Conservation (phyloP, 345 rosid species). For the Mercurialis annua region DNA sequence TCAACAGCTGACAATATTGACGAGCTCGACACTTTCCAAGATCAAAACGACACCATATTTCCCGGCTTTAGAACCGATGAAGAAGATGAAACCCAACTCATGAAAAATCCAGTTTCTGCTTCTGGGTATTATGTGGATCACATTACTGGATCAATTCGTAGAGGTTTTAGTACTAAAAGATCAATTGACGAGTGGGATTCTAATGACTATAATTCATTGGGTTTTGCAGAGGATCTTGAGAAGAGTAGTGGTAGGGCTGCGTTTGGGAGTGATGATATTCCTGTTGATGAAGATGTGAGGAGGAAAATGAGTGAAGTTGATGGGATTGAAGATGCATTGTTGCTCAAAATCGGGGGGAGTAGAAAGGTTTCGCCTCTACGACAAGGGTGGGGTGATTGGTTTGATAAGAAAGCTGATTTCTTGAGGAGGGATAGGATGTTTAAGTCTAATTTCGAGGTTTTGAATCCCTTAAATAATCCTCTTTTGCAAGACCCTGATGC, state of each 20-base stretch:
- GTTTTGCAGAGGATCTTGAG: conserved; percentile 24
- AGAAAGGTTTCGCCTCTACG: conserved; percentile 64
- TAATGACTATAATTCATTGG: conserved; percentile 51
- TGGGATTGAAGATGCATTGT: conserved; percentile 66
- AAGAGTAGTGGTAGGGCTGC: conserved; percentile 39
- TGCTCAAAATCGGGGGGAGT: conserved; percentile 58
- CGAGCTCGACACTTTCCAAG: conserved; percentile 71
- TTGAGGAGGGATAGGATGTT: conserved; percentile 86
- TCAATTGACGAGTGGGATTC: conserved; percentile 93
- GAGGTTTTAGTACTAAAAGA: conserved; percentile 52
- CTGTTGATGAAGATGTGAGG: conserved; percentile 69
- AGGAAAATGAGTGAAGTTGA: conserved; percentile 59
- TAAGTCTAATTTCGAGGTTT: conserved; percentile 61
- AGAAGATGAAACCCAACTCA: conserved; percentile 30
- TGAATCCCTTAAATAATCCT: conserved; percentile 81
- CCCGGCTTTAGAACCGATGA: conserved; percentile 28
- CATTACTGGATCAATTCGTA: conserved; percentile 52
- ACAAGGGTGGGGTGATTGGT: conserved; percentile 97
- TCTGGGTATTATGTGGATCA: conserved; percentile 74
- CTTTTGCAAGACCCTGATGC: conserved; percentile 94
- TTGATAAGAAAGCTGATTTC: conserved; percentile 85
- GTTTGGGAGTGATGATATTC: conserved; percentile 79
- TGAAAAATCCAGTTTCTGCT: conserved; percentile 21
- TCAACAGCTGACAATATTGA: conserved; percentile 53
- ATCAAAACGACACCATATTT: conserved; percentile 24